These are phyloP conservation scores for Phaffia rhodozyma DNA, from an alignment of 1,284 basidiomycete species.

Conservation along the genomic window DNA sequence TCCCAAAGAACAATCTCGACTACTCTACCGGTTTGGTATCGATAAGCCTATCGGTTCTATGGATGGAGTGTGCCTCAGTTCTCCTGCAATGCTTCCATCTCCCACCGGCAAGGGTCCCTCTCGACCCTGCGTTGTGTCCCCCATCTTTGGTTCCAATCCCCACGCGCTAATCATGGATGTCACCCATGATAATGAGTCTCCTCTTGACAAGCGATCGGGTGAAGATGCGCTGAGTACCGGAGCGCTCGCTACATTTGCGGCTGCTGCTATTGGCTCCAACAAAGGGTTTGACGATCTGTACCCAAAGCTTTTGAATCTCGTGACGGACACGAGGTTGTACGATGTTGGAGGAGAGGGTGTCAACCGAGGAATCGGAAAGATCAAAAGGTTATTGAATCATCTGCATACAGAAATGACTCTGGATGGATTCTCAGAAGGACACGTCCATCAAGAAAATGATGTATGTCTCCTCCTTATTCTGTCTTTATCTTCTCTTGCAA, in stretches of 20 bases:
- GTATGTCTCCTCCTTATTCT: conserved; percentile 40
- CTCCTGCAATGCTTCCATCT: conserved; percentile 57
- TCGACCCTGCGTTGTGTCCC: conserved; percentile 58
- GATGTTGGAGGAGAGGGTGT: conserved; percentile 48
- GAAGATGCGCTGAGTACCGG: conserved; percentile 88
- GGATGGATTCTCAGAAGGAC: conserved; percentile 69
- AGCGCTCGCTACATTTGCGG: conserved; percentile 73
- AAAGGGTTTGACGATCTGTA: conserved; percentile 97
- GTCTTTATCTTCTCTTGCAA: background rate
- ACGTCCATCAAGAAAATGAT: conserved; percentile 88
- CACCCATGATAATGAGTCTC: conserved; percentile 92
- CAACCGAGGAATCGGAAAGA: conserved; percentile 48
- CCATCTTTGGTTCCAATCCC: conserved; percentile 68
- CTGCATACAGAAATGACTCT: conserved; percentile 81
- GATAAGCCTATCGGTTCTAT: conserved; percentile 88
- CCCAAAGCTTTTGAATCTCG: conserved; percentile 75
- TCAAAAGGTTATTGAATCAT: conserved; percentile 73
- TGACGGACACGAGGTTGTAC: conserved; percentile 67
- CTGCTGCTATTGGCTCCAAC: conserved; percentile 74
- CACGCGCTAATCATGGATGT: conserved; percentile 88
- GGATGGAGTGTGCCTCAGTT: conserved; percentile 72
- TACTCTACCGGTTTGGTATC: conserved; percentile 75
- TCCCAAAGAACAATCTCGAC: conserved; percentile 70
- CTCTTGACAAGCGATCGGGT: conserved; percentile 72
- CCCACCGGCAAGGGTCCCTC: conserved; percentile 60